These are phyloP conservation scores for Trichoderma semiorbis DNA, from an alignment of 2,329 filamentous ascomycete genomes.

Conservation along the genomic window DNA sequence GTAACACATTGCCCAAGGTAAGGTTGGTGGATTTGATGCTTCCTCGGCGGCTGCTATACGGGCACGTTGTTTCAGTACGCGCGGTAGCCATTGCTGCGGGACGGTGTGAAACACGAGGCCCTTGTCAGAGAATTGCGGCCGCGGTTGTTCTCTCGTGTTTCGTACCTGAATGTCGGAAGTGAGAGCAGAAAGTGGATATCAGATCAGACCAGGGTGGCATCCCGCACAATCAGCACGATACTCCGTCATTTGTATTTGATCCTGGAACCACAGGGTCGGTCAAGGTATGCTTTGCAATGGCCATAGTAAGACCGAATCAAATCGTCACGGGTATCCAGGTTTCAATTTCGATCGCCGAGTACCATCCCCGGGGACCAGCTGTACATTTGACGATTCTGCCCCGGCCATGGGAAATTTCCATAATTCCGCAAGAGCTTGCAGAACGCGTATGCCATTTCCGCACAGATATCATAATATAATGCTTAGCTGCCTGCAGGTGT, in stretches of 20 bases:
- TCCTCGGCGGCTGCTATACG: not conserved
- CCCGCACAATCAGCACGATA: not conserved
- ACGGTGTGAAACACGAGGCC: not conserved
- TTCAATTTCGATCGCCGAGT: not conserved
- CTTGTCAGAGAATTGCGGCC: not conserved
- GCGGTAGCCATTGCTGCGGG: not conserved
- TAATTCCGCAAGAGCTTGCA: not conserved
- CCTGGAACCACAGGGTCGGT: not conserved
- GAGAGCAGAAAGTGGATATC: not conserved
- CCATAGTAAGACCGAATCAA: not conserved
- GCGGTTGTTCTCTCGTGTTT: not conserved
- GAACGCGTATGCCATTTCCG: not conserved
- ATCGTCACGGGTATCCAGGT: not conserved
- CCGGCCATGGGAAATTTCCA: not conserved
- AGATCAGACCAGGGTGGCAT: not conserved
- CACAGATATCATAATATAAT: not conserved
- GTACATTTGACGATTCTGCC: not conserved
- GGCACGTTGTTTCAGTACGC: not conserved
- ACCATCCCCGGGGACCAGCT: not conserved
- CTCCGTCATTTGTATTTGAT: not conserved
- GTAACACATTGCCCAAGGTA: not conserved
- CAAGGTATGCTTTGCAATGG: not conserved
- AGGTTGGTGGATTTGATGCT: not conserved
- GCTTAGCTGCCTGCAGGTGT: not conserved
- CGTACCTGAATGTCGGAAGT: not conserved